Evolutionary conservation across 2,329 filamentous ascomycete species (phyloP), one percentile per base, ranked within the genome.

Genomic region (Paecilomyces formosus): DNA sequence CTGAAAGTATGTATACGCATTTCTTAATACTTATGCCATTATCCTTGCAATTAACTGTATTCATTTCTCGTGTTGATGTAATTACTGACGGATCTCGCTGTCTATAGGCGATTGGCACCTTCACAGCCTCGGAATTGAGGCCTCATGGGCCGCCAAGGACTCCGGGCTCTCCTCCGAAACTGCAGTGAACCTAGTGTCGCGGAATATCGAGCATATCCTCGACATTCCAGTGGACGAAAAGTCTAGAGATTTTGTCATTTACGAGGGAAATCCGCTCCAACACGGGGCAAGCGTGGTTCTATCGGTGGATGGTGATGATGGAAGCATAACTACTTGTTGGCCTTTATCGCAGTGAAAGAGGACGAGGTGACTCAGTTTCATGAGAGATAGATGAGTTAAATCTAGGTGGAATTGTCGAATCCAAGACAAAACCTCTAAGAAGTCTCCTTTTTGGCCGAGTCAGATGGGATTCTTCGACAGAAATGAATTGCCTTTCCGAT

Each of bases 201-300:
- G 62, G 21, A 79, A 79, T 55, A 66, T 79, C 22, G 76, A 79
- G 61, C 65, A 72, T 45, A 77, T 79, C 22, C 64, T 79, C 18
- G 67, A 70, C 1, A 65, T 79, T 24, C 50, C 64, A 3, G 57
- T 61, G 13, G 54, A 58, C 39, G 64, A 72, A 51, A 66, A 60
- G 30, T 68, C 66, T 54, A 65, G 62, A 12, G 77, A 79, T 58
- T 65, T 78, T 51, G 77, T 79, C 9, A 60, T 79, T 15, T 79
- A 71, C 65, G 77, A 79, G 62, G 76, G 76, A 4, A 70, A 72
- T 63, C 77, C 77, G 21, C 61, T 79, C 50, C 66, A 74, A 58
- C 58, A 61, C 21, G 60, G 60, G 8, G 60, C 60, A 21, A 61
- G 53, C 24, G 58, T 58, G 1, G 58, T 61, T 30, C 50, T 61